phyloP scores from a whole-genome alignment of 768 basidiomycete genomes.

The Pleurotus djamor region DNA sequence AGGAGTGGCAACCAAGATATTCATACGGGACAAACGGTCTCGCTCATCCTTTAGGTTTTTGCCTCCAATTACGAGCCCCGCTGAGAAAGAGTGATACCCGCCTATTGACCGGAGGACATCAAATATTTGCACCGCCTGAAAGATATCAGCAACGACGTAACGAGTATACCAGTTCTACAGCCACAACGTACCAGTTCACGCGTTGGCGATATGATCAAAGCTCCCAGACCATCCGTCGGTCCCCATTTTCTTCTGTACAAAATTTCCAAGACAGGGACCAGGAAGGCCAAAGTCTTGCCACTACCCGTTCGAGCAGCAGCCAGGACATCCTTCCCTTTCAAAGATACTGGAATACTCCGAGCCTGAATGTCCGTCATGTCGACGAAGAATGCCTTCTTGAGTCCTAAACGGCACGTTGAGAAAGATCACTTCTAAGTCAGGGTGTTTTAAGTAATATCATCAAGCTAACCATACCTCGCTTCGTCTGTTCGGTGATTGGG shows the following conservation, averaged over 20 bases:
- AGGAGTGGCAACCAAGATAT: constrained; percentile 97
- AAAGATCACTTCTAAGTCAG: background rate
- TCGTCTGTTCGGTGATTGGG: constrained; percentile 75
- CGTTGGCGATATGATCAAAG: constrained; percentile 91
- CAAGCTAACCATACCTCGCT: constrained; percentile 48
- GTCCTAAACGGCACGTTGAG: constrained; percentile 40
- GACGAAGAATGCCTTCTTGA: constrained; percentile 84
- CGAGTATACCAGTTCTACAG: background rate
- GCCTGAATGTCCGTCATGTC: constrained; percentile 93
- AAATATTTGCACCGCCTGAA: constrained; percentile 95
- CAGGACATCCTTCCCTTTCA: constrained; percentile 95
- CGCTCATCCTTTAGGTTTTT: constrained; percentile 93
- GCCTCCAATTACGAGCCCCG: constrained; percentile 94
- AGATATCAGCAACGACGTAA: background rate
- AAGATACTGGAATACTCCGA: constrained; percentile 83
- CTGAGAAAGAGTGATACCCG: constrained; percentile 87
- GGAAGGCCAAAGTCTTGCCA: constrained; percentile 95
- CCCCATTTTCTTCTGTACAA: constrained; percentile 93
- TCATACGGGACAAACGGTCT: constrained; percentile 89
- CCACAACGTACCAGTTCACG: constrained; percentile 72
- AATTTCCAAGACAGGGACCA: constrained; percentile 90
- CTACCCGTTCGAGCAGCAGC: constrained; percentile 95
- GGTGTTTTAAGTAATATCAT: background rate
- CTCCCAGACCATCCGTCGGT: constrained; percentile 87
- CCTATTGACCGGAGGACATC: constrained; percentile 94